phyloP scores from a whole-genome alignment of 768 basidiomycete genomes.

The Lyophyllum semitale region DNA sequence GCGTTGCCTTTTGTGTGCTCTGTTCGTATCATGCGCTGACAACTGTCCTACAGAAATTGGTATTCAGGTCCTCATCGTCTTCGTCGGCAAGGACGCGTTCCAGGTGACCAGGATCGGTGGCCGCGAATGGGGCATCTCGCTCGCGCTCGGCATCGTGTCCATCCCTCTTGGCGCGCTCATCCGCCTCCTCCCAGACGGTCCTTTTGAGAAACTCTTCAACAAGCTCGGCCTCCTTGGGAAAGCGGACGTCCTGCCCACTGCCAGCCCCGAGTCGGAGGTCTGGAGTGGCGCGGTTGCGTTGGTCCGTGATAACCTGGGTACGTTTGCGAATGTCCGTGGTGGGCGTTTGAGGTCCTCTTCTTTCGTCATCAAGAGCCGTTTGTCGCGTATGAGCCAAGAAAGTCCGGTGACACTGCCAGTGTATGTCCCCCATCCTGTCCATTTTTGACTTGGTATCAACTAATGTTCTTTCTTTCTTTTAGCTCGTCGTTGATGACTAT shows the following conservation, averaged over 20 bases:
- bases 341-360: conserved; percentile 86
- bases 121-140: conserved; percentile 90
- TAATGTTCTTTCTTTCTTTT: not conserved
- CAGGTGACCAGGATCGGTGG: conserved; percentile 79
- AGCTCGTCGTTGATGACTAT: conserved; percentile 51
- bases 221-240: conserved; percentile 60
- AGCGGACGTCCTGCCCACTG: conserved; percentile 65
- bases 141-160: conserved; percentile 84
- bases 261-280: conserved; percentile 56
- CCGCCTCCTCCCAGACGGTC: conserved; percentile 78
- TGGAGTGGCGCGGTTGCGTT: conserved; percentile 82
- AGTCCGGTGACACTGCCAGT: conserved; percentile 53
- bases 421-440: conserved; percentile 19
- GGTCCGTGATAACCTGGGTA: conserved; percentile 84
- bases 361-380: conserved; percentile 81
- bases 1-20: conserved; percentile 32
- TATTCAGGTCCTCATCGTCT: conserved; percentile 86
- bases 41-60: conserved; percentile 64
- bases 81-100: conserved; percentile 90
- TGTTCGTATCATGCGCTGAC: not conserved
- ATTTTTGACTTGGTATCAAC: conserved; percentile 7
- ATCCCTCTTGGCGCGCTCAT: conserved; percentile 86
- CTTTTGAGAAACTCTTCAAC: conserved; percentile 63
- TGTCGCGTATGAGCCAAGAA: conserved; percentile 53
- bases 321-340: conserved; percentile 83